Conservation (phyloP, 139 green algal species). For the Haematococcus sp. region DNA sequence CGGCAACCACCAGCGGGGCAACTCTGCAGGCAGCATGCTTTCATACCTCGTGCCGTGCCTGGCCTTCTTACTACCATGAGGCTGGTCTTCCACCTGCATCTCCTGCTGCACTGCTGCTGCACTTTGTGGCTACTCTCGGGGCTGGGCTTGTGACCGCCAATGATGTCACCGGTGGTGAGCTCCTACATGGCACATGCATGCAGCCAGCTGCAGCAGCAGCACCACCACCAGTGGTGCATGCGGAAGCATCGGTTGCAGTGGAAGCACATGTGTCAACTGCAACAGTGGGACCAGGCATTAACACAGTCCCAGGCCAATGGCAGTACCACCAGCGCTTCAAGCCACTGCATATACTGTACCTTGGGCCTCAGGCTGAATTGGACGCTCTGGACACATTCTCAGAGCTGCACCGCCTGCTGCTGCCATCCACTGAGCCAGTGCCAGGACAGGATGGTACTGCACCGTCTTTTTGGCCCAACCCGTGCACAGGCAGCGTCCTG, state of each 20-base stretch:
- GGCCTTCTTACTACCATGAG: constrained; percentile 25
- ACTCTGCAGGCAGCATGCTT: not conserved
- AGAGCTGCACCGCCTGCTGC: constrained; percentile 33
- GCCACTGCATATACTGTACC: constrained; percentile 13
- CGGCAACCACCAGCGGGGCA: too few relatives aligned
- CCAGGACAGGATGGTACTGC: too few relatives aligned
- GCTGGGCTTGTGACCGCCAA: too few relatives aligned
- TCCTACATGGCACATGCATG: not conserved
- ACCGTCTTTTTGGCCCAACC: too few relatives aligned
- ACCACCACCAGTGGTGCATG: too few relatives aligned
- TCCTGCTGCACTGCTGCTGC: constrained; percentile 33
- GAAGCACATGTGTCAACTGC: too few relatives aligned
- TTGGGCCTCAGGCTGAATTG: constrained; percentile 19
- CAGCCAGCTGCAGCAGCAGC: too few relatives aligned
- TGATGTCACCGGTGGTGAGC: too few relatives aligned
- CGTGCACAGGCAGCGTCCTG: too few relatives aligned
- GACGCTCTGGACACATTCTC: constrained; percentile 20
- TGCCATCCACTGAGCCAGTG: not conserved
- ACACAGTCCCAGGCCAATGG: too few relatives aligned
- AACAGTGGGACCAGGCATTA: too few relatives aligned
- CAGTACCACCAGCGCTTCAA: not conserved
- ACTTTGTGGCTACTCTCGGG: constrained; percentile 25
- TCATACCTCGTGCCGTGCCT: not conserved
- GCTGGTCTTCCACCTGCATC: constrained; percentile 23
- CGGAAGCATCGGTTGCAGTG: too few relatives aligned